phyloP scores from a whole-genome alignment of 345 rosid species.

The Ceriops tagal region DNA sequence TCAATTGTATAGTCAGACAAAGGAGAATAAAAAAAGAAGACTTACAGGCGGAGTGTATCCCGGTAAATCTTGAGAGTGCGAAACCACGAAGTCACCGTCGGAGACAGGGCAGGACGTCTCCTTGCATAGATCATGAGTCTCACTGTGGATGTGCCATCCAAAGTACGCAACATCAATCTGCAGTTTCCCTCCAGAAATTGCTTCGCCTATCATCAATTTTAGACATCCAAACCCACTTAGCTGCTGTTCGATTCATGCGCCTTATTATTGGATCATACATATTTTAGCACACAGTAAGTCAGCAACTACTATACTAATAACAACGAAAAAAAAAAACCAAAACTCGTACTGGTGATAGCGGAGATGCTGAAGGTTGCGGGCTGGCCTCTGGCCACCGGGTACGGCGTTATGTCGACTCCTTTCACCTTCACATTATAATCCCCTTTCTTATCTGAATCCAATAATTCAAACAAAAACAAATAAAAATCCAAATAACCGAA shows the following conservation, averaged over 20 bases:
- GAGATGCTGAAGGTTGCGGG: slow-evolving; percentile 43
- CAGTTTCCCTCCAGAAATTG: slow-evolving; percentile 64
- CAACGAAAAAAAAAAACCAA: neutral
- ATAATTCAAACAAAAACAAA: slow-evolving; percentile 1
- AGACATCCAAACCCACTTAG: neutral
- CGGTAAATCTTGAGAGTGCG: slow-evolving; percentile 80
- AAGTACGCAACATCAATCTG: slow-evolving; percentile 83
- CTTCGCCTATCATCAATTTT: slow-evolving; percentile 26
- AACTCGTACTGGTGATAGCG: slow-evolving; percentile 29
- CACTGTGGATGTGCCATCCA: slow-evolving; percentile 72
- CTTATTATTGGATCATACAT: too few relatives aligned
- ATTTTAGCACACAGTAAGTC: neutral
- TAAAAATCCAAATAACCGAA: neutral
- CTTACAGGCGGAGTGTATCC: slow-evolving; percentile 93
- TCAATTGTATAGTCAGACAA: neutral
- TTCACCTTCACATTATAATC: slow-evolving; percentile 39
- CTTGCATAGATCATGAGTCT: slow-evolving; percentile 71
- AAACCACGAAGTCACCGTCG: slow-evolving; percentile 70
- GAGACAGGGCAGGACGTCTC: slow-evolving; percentile 85
- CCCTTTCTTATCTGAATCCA: slow-evolving; percentile 30
- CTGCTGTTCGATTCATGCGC: neutral
- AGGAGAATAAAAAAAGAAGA: neutral
- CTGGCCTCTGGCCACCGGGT: slow-evolving; percentile 42
- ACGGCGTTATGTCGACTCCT: slow-evolving; percentile 42
- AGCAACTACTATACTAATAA: neutral